Percentiles rank a stretch among this genome's conserved stretches.
phyloP scores from a whole-genome alignment of 768 basidiomycete species.

The Gymnopilus junonius region DNA sequence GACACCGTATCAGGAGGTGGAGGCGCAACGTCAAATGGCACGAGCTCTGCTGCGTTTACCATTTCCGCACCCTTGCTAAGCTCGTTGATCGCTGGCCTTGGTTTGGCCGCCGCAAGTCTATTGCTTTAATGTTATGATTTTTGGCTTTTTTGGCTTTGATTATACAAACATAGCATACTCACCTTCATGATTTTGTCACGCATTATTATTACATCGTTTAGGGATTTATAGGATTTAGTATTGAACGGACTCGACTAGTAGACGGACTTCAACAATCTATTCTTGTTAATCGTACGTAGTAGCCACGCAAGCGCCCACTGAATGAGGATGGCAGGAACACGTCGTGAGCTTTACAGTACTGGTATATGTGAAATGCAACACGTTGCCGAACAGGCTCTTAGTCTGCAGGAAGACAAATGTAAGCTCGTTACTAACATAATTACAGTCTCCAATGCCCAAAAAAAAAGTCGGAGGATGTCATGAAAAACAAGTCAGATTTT shows the following conservation, averaged over 20 bases:
- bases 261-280: neutral
- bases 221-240: neutral
- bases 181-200: neutral
- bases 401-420: no score
- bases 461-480: no score
- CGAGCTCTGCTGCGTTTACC: constrained; percentile 17
- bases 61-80: constrained; percentile 15
- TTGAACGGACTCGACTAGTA: neutral
- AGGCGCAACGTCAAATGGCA: constrained; percentile 14
- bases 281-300: neutral
- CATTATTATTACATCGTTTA: neutral
- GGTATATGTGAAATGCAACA: no score
- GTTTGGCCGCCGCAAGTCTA: constrained; percentile 13
- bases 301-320: neutral
- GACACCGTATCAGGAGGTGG: constrained; percentile 36
- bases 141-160: constrained; percentile 1
- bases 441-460: no score
- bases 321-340: neutral
- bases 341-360: neutral
- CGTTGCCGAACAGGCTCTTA: no score
- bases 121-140: constrained; percentile 18
- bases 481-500: no score
- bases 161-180: neutral
- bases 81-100: constrained; percentile 16
- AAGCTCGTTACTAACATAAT: no score